phyloP scores from a whole-genome alignment of 2,329 filamentous ascomycete genomes.

The Fonsecaea pedrosoi region DNA sequence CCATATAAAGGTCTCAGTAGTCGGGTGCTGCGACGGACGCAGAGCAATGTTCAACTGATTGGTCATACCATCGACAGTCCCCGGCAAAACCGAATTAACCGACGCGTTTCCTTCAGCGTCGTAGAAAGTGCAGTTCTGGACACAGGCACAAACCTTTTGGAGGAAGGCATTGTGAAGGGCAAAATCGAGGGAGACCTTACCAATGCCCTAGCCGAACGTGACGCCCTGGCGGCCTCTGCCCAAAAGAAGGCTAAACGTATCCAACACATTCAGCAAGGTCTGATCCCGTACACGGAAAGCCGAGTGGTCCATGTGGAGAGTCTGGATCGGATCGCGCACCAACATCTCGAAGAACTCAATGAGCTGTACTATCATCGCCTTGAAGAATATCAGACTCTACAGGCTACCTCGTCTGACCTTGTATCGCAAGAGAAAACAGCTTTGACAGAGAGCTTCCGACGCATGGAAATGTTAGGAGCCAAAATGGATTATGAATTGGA shows the following conservation, averaged over 20 bases:
- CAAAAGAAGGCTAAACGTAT: constrained; percentile 50
- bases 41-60: constrained; percentile 33
- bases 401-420: constrained; percentile 71
- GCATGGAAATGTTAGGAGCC: constrained; percentile 79
- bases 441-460: constrained; percentile 74
- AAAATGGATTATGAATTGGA: constrained; percentile 93
- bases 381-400: constrained; percentile 72
- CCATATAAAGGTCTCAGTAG: constrained; percentile 34
- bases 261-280: constrained; percentile 46
- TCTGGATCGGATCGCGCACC: constrained; percentile 69
- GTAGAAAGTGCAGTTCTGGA: constrained; percentile 53
- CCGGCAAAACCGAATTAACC: constrained; percentile 41
- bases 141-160: constrained; percentile 41
- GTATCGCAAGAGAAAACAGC: constrained; percentile 72
- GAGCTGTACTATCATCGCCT: constrained; percentile 71
- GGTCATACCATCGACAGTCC: constrained; percentile 28
- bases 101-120: constrained; percentile 56
- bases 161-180: constrained; percentile 28
- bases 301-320: constrained; percentile 54
- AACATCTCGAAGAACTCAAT: constrained; percentile 70
- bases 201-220: constrained; percentile 33
- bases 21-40: constrained; percentile 36
- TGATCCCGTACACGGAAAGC: constrained; percentile 52
- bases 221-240: constrained; percentile 49
- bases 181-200: constrained; percentile 35